Evolutionary conservation across 257 asterid genomes (phyloP).

Genomic region (Plantago elongata): DNA sequence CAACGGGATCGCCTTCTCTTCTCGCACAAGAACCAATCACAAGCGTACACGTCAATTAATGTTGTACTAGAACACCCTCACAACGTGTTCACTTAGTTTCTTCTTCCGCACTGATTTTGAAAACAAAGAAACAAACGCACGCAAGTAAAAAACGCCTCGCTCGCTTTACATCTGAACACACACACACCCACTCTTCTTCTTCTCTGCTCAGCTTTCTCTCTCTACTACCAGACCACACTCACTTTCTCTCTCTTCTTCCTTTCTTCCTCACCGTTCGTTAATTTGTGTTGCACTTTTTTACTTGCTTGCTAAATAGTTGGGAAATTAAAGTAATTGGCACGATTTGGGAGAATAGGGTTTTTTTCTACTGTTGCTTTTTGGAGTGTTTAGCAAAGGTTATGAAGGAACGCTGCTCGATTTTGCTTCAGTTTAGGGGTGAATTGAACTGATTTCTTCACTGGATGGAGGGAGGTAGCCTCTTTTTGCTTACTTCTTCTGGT

Average conservation of each 20-base stretch:
- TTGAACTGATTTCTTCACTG: constrained; percentile 80
- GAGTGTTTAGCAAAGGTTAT: constrained; percentile 46
- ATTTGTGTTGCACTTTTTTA: not conserved
- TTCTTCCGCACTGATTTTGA: not conserved
- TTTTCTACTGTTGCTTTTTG: constrained; percentile 1
- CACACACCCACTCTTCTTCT: too few relatives aligned
- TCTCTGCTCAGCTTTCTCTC: not conserved
- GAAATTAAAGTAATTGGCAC: too few relatives aligned
- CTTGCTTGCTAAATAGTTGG: not conserved
- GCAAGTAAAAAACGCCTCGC: not conserved
- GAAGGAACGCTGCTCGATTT: constrained; percentile 47
- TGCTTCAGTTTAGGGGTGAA: constrained; percentile 55
- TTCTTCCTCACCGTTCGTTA: not conserved
- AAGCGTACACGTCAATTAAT: too few relatives aligned
- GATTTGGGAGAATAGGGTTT: constrained; percentile 21
- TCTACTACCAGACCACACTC: not conserved
- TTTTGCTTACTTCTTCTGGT: constrained; percentile 88
- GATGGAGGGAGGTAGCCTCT: constrained; percentile 99
- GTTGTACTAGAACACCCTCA: not conserved
- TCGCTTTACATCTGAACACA: constrained; percentile 4
- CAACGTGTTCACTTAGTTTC: not conserved
- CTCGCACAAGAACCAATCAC: too few relatives aligned
- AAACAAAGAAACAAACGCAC: not conserved
- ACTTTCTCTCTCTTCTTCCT: not conserved
- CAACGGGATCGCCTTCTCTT: too few relatives aligned